phyloP scores from a whole-genome alignment of 2,329 filamentous ascomycete genomes.

The Fusarium buxicola region DNA sequence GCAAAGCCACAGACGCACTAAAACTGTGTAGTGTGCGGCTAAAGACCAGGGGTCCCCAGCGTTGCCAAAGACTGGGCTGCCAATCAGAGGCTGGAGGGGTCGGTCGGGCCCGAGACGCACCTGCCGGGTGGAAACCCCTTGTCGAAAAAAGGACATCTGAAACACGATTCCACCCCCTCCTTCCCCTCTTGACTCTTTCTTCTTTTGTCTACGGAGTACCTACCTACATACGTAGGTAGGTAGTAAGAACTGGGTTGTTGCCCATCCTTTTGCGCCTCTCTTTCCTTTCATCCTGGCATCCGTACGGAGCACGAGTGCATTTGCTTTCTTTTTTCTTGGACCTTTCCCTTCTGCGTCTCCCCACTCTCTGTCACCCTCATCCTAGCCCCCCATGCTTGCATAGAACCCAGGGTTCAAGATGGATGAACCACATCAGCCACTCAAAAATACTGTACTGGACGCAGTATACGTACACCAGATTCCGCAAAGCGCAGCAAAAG shows the following conservation, averaged over 20 bases:
- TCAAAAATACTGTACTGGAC: conserved; percentile 8
- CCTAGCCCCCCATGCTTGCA: conserved; percentile 13
- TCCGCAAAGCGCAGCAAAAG: not conserved
- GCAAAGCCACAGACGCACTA: conserved; percentile 3
- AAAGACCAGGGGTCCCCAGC: conserved; percentile 33
- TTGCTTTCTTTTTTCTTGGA: conserved; percentile 16
- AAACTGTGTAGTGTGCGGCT: not conserved
- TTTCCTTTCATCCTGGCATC: conserved; percentile 1
- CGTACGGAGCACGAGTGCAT: not conserved
- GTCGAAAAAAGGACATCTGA: conserved; percentile 35
- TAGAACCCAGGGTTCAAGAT: conserved; percentile 4
- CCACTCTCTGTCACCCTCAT: conserved; percentile 22
- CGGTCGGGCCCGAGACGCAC: conserved; percentile 32
- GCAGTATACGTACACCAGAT: no score
- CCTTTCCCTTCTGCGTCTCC: not conserved
- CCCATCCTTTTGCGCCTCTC: conserved; percentile 5
- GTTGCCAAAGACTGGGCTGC: conserved; percentile 7
- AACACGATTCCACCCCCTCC: conserved; percentile 22
- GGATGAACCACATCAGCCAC: conserved; percentile 27
- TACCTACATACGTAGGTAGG: no score
- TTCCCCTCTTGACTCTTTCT: conserved; percentile 24
- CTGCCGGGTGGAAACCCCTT: conserved; percentile 33
- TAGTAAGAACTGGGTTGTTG: conserved; percentile 17
- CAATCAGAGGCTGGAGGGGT: conserved; percentile 19
- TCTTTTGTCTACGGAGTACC: no score